Evolutionary conservation across 1,284 basidiomycete genomes (phyloP), one percentile per base, ranked within the genome.

Genomic region (Coniophora puteana): DNA sequence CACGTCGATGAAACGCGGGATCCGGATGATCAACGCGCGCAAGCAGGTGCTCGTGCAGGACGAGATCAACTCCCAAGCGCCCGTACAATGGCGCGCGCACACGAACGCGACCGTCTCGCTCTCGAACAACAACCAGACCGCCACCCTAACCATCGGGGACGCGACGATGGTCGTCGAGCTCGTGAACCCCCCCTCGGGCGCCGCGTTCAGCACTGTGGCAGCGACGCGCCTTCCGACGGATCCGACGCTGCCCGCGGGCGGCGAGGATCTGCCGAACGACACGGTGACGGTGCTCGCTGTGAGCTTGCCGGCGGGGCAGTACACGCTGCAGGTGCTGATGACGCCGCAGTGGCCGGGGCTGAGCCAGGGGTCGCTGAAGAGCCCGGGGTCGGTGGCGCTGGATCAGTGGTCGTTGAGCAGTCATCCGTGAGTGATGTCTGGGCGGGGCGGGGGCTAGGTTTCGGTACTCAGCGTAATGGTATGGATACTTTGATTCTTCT

Each of bases 21-120:
- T 96, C 46, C 90, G 93, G 40, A 62, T 87, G 51, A 61, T 99
- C 50, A 99, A 99, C 66, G 75, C 72, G 30, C 83, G 96, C 45
- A 80, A 77, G 50, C 96, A 98, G 66, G 80, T 98, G n/a, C 79
- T 99, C 6, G 62, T 94, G 29, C 92, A 92, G 62, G 91, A 93
- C 64, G 92, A 95, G 56, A 81, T 94, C 57, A 72, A 65, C 16
- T 68, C 80, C 3, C 63, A 71, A 20, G 68, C 63, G 18, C 55
- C 72, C 20, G 67, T 94, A 43, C 76, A 86, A 72, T 98, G 95
- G 95, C 81, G 93, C 36, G 90, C 93, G 73, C 94, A 99, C 65
- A 98, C 96, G 46, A 99, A 95, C 57, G 87, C 83, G 28, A 82
- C 81, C 5, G 65, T 83, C 17, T 42, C 51, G 10, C 54, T 80